phyloP scores from a whole-genome alignment of 2,329 filamentous ascomycete genomes.

The Ceratocystis lukuohia region DNA sequence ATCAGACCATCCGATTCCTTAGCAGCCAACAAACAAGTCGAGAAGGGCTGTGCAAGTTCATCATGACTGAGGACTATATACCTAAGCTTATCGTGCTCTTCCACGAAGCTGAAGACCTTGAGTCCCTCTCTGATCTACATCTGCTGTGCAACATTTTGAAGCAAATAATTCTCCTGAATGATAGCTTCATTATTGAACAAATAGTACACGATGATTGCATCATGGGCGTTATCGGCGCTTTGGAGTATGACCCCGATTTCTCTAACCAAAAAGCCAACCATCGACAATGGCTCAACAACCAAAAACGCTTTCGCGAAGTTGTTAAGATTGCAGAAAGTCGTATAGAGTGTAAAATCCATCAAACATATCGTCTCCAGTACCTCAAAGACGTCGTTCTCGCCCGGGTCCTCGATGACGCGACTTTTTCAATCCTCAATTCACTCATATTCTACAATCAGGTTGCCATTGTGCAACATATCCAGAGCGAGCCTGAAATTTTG shows the following conservation, averaged over 20 bases:
- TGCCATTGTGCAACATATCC: conserved; percentile 91
- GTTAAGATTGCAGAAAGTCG: conserved; percentile 74
- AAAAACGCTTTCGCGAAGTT: conserved; percentile 89
- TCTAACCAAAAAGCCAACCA: conserved; percentile 96
- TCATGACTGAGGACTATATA: conserved; percentile 78
- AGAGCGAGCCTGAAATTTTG: conserved; percentile 63
- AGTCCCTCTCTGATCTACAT: conserved; percentile 76
- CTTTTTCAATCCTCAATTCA: conserved; percentile 92
- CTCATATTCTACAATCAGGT: conserved; percentile 99
- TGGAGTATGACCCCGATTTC: conserved; percentile 97
- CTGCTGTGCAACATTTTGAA: conserved; percentile 97
- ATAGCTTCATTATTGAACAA: conserved; percentile 86
- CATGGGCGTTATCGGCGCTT: conserved; percentile 80
- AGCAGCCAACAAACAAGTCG: conserved; percentile 62
- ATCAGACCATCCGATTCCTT: conserved; percentile 67
- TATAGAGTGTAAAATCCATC: conserved; percentile 83
- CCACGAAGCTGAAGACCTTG: conserved; percentile 77
- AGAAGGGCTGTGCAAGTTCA: conserved; percentile 75
- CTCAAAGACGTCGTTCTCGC: conserved; percentile 97
- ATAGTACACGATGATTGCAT: conserved; percentile 83
- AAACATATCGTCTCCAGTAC: conserved; percentile 90
- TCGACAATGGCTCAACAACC: conserved; percentile 77
- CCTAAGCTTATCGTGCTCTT: conserved; percentile 75
- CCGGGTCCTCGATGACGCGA: conserved; percentile 90
- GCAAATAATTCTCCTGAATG: conserved; percentile 83